A percentile compares a stretch with the other conserved stretches of the same genome.
Conservation (phyloP, 208 protist species). For the Trypanosoma platydactyli region DNA sequence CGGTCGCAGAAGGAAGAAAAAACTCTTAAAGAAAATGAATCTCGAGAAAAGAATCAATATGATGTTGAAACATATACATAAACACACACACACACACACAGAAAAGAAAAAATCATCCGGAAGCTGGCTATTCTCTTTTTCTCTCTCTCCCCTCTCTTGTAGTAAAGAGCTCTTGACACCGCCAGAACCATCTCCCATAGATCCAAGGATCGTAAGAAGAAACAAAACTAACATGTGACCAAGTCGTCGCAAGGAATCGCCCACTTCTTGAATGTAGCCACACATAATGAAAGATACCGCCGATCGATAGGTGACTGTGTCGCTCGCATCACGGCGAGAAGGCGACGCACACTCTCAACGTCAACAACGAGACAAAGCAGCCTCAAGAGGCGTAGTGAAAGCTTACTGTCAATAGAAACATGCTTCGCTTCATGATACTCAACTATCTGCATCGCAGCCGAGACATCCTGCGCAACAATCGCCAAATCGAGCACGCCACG, state of each 20-base stretch:
- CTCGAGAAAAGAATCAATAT: slow-evolving; percentile 17
- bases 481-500: slow-evolving; percentile 54
- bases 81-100: slow-evolving; percentile 6
- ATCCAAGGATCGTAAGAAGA: not conserved
- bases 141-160: too few relatives aligned
- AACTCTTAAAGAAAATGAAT: slow-evolving; percentile 5
- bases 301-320: slow-evolving; percentile 56
- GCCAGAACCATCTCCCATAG: not conserved
- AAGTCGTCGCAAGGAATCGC: slow-evolving; percentile 41
- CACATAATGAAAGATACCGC: slow-evolving; percentile 44
- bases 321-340: slow-evolving; percentile 39
- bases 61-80: slow-evolving; percentile 2
- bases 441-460: slow-evolving; percentile 39
- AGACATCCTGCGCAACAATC: slow-evolving; percentile 52
- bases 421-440: slow-evolving; percentile 39
- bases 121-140: too few relatives aligned
- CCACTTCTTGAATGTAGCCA: slow-evolving; percentile 37
- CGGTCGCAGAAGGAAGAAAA: slow-evolving; percentile 1
- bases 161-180: too few relatives aligned
- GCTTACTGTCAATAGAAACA: slow-evolving; percentile 47
- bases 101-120: not conserved
- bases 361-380: slow-evolving; percentile 42
- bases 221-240: slow-evolving; percentile 2
- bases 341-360: slow-evolving; percentile 38
- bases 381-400: slow-evolving; percentile 50